Percentiles rank a stretch among this genome's conserved stretches.
Evolutionary conservation across 1,284 basidiomycete genomes (phyloP).

Genomic region (Sporisorium exsertum): DNA sequence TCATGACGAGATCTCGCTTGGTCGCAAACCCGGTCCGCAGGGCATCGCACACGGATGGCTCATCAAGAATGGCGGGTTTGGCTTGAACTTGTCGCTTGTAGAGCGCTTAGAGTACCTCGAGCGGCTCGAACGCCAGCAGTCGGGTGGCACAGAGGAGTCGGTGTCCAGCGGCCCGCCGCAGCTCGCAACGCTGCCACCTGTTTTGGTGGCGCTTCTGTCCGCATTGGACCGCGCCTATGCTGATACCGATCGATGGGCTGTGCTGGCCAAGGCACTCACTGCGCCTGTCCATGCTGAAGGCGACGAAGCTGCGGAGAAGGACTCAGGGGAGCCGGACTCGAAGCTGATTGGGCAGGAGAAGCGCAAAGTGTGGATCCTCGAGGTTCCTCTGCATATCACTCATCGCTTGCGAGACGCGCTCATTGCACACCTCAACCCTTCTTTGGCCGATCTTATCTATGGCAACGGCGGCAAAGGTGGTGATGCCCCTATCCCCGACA

Average conservation of each 20-base stretch:
- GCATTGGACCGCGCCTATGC: constrained; percentile 78
- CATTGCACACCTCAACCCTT: constrained; percentile 71
- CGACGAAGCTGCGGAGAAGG: background rate
- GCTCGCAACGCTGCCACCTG: constrained; percentile 75
- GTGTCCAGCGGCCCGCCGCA: constrained; percentile 5
- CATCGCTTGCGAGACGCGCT: constrained; percentile 85
- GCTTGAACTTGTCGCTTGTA: constrained; percentile 58
- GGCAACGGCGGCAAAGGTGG: constrained; percentile 15
- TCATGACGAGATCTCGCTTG: constrained; percentile 61
- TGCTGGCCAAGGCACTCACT: constrained; percentile 12
- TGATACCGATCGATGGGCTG: constrained; percentile 70
- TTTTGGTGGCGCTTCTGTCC: constrained; percentile 78
- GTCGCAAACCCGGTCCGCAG: constrained; percentile 39
- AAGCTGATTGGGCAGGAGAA: constrained; percentile 74
- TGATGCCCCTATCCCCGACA: constrained; percentile 64
- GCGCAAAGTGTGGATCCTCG: constrained; percentile 90
- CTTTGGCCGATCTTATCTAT: constrained; percentile 40
- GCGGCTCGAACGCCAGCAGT: constrained; percentile 45
- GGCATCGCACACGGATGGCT: constrained; percentile 34
- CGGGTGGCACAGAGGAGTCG: background rate
- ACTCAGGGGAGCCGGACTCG: constrained; percentile 14
- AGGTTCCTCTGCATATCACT: constrained; percentile 77
- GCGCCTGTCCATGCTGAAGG: constrained; percentile 2
- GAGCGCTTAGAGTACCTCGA: constrained; percentile 52
- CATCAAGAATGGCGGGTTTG: constrained; percentile 62